These are phyloP conservation scores for Paramecium pentaurelia DNA, from an alignment of 73 alveolate genomes.

Conservation along the genomic window DNA sequence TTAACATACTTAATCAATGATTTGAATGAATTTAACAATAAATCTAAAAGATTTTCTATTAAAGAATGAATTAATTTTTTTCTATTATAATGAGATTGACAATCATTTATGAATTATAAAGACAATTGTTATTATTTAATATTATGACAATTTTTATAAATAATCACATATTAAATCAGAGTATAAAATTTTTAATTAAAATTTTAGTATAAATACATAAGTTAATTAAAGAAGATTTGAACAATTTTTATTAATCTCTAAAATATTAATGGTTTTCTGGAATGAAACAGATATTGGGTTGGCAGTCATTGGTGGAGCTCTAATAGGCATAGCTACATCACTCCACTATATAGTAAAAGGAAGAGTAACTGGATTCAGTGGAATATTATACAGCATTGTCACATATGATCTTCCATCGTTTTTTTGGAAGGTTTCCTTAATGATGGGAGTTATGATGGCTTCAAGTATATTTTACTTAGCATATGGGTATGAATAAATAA, in stretches of 20 bases:
- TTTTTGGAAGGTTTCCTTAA: conserved; percentile 65
- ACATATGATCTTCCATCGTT: conserved; percentile 55
- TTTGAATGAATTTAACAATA: neutral
- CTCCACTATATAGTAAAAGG: conserved; percentile 72
- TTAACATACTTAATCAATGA: neutral
- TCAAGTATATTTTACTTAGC: conserved; percentile 58
- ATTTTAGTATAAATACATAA: neutral
- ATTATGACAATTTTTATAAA: neutral
- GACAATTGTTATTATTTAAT: neutral
- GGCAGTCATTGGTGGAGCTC: conserved; percentile 75
- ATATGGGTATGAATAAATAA: conserved; percentile 37
- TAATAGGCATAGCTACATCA: conserved; percentile 74
- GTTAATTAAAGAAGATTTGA: neutral
- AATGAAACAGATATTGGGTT: conserved; percentile 33
- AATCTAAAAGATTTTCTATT: neutral
- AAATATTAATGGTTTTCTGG: conserved; percentile 16
- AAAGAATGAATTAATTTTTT: neutral
- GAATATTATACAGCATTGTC: conserved; percentile 60
- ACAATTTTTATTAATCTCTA: neutral
- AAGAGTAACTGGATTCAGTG: conserved; percentile 84
- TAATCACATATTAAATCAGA: neutral
- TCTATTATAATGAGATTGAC: neutral
- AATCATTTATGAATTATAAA: neutral
- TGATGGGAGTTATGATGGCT: conserved; percentile 65
- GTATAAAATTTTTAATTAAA: neutral